Evolutionary conservation across 345 rosid species (phyloP).

Genomic region (Populus alba): DNA sequence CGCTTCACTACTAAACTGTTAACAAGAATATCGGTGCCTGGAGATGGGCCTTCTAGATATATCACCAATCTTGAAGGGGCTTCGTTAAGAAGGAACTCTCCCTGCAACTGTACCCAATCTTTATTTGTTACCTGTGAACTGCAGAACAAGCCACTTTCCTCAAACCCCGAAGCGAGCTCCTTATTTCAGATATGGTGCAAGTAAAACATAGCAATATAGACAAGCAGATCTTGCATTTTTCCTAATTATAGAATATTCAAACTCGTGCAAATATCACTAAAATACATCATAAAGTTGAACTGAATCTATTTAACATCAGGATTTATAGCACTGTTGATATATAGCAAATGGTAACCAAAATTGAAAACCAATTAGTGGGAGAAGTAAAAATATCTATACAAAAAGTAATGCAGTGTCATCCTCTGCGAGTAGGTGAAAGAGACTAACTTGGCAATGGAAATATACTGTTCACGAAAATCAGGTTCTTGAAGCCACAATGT

Average conservation of each 20-base stretch:
- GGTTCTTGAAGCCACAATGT: constrained; percentile 69
- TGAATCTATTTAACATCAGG: too few species aligned
- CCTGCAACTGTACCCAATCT: constrained; percentile 69
- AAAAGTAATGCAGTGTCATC: too few species aligned
- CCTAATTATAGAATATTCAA: too few species aligned
- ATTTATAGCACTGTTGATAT: too few species aligned
- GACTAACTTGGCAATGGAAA: constrained; percentile 68
- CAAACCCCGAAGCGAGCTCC: too few species aligned
- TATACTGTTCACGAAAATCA: constrained; percentile 65
- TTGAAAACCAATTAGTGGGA: neutral
- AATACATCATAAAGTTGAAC: too few species aligned
- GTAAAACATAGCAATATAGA: neutral
- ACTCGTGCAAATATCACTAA: too few species aligned
- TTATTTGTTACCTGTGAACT: constrained; percentile 69
- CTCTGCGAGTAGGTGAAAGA: neutral
- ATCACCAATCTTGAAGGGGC: constrained; percentile 65
- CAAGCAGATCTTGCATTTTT: neutral
- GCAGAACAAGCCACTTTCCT: neutral
- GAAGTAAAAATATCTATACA: neutral
- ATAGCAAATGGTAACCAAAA: neutral
- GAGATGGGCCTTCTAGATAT: constrained; percentile 86
- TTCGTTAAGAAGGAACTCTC: constrained; percentile 80
- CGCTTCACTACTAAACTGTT: constrained; percentile 63
- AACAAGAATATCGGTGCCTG: constrained; percentile 73
- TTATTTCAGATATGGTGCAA: neutral